Evolutionary conservation across 768 basidiomycete genomes (phyloP).

Genomic region (Boletus barrowsii): DNA sequence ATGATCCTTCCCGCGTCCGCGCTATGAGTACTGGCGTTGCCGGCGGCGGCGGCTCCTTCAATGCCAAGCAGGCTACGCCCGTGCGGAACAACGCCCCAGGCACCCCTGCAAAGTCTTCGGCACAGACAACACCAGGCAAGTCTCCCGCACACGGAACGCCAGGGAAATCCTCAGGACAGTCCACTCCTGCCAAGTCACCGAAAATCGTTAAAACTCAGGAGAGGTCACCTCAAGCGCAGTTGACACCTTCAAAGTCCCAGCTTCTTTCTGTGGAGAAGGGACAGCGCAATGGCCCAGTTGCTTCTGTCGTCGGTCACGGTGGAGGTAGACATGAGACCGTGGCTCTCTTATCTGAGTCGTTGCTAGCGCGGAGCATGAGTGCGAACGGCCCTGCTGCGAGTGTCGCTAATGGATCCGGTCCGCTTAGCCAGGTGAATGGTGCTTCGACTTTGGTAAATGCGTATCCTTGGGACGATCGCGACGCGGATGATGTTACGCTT

Average conservation of each 20-base stretch:
- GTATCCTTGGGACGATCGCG: constrained; percentile 33
- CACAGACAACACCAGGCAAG: constrained; percentile 21
- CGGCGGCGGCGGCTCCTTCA: neutral
- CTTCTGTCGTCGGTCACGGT: constrained; percentile 11
- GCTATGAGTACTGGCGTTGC: constrained; percentile 18
- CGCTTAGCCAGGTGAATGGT: constrained; percentile 23
- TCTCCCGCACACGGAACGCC: constrained; percentile 17
- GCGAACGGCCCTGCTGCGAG: constrained; percentile 15
- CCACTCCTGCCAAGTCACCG: constrained; percentile 24
- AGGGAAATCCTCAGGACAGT: constrained; percentile 19
- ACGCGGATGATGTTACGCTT: constrained; percentile 61
- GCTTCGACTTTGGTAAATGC: constrained; percentile 19
- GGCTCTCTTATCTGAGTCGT: constrained; percentile 18
- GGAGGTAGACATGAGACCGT: constrained; percentile 16
- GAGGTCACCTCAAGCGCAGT: constrained; percentile 16
- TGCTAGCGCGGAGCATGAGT: constrained; percentile 8
- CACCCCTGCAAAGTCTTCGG: constrained; percentile 11
- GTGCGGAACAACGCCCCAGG: constrained; percentile 13
- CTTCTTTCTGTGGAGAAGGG: constrained; percentile 16
- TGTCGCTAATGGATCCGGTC: constrained; percentile 16
- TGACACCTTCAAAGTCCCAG: constrained; percentile 20
- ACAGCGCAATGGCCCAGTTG: constrained; percentile 18
- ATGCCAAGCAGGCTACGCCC: constrained; percentile 15
- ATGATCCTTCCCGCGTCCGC: constrained; percentile 12
- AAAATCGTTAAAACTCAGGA: constrained; percentile 21